phyloP scores from a whole-genome alignment of 2,329 filamentous ascomycete species.

The Xylaria digitata region DNA sequence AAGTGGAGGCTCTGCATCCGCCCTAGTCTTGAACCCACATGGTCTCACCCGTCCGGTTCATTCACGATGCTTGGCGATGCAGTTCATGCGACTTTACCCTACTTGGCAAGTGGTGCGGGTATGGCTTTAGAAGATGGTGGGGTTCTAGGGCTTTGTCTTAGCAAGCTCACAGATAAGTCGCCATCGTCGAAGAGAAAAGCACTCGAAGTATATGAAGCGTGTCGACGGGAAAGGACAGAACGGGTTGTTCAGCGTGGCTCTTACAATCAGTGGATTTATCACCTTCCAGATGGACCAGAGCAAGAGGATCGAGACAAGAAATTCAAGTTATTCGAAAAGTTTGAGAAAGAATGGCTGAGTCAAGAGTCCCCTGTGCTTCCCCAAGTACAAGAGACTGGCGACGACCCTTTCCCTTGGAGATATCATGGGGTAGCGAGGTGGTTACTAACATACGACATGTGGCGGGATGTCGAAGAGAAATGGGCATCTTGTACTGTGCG shows the following conservation, averaged over 20 bases:
- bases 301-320: slow-evolving; percentile 63
- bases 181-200: slow-evolving; percentile 51
- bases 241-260: slow-evolving; percentile 69
- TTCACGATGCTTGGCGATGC: slow-evolving; percentile 71
- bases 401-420: slow-evolving; percentile 57
- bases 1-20: slow-evolving; percentile 59
- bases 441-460: slow-evolving; percentile 56
- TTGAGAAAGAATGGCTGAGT: slow-evolving; percentile 49
- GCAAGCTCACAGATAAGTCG: slow-evolving; percentile 56
- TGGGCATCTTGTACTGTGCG: slow-evolving; percentile 41
- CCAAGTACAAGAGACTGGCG: slow-evolving; percentile 50
- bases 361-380: slow-evolving; percentile 28
- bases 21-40: slow-evolving; percentile 54
- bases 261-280: slow-evolving; percentile 71
- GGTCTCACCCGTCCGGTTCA: slow-evolving; percentile 66
- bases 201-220: slow-evolving; percentile 65
- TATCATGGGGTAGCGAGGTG: slow-evolving; percentile 55
- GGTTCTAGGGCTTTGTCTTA: slow-evolving; percentile 60
- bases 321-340: slow-evolving; percentile 49
- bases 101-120: slow-evolving; percentile 66
- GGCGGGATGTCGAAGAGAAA: slow-evolving; percentile 52
- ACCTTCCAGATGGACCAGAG: slow-evolving; percentile 67
- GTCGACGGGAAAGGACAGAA: slow-evolving; percentile 68
- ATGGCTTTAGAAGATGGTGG: slow-evolving; percentile 71
- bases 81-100: slow-evolving; percentile 69